Conservation (phyloP, 306 rosid species). For the Lablab purpureus region DNA sequence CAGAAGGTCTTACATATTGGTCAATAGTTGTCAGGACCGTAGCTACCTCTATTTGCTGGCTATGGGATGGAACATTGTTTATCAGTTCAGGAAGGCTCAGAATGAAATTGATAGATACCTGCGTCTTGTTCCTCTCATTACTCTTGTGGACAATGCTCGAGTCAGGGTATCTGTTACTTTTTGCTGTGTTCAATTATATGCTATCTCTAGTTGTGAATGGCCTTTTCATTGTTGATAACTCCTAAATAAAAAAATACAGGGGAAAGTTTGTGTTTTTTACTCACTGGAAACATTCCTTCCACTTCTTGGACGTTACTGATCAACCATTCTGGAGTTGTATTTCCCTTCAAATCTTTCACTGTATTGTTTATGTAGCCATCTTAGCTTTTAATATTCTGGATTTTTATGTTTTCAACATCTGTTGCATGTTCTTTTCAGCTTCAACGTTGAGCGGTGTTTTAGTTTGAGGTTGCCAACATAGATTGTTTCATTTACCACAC, state of each 20-base stretch:
- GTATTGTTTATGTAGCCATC: neutral
- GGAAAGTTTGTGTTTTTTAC: neutral
- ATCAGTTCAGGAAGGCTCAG: conserved; percentile 97
- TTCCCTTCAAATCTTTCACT: neutral
- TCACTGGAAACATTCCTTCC: conserved; percentile 1
- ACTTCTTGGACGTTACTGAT: neutral
- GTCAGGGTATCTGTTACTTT: conserved; percentile 77
- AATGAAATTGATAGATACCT: conserved; percentile 92
- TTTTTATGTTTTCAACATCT: neutral
- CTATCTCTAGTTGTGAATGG: conserved; percentile 24
- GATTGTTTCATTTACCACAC: neutral
- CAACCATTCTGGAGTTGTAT: neutral
- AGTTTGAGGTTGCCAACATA: conserved; percentile 19
- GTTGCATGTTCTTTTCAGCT: conserved; percentile 1
- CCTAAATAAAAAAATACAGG: neutral
- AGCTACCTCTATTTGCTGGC: conserved; percentile 93
- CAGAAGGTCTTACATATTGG: conserved; percentile 83
- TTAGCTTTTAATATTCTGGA: neutral
- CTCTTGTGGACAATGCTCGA: conserved; percentile 95
- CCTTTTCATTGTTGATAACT: neutral
- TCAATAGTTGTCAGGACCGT: conserved; percentile 90
- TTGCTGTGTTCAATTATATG: conserved; percentile 18
- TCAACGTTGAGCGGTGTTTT: conserved; percentile 25
- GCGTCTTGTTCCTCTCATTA: conserved; percentile 88
- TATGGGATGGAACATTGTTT: conserved; percentile 99